These are phyloP conservation scores for Phytophthora tentaculata DNA, from an alignment of 352 stramenopile genomes.

Conservation along the genomic window DNA sequence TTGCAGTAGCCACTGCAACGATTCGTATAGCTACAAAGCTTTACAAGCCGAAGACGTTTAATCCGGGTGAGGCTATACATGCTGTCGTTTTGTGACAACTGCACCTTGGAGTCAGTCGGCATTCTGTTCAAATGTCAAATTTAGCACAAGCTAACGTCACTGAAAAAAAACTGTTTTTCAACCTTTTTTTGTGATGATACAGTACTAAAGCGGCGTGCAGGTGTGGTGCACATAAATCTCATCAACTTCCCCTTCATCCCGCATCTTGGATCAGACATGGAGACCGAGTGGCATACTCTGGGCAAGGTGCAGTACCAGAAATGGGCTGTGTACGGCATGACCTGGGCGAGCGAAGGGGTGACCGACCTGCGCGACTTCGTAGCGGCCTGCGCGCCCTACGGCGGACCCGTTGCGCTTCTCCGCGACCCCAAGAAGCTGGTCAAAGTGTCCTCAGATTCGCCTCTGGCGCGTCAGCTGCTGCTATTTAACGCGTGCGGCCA, in stretches of 20 bases:
- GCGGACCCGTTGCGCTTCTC: slow-evolving; percentile 72
- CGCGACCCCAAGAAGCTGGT: slow-evolving; percentile 81
- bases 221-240: too few species aligned
- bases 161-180: too few species aligned
- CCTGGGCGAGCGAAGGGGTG: slow-evolving; percentile 58
- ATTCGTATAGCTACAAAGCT: too few species aligned
- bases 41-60: too few species aligned
- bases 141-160: too few species aligned
- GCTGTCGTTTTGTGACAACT: too few species aligned
- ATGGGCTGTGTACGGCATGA: slow-evolving; percentile 76
- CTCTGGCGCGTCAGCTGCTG: slow-evolving; percentile 63
- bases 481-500: slow-evolving; percentile 81
- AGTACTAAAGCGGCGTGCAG: too few species aligned
- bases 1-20: too few species aligned
- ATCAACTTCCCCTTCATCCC: neutral
- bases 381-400: slow-evolving; percentile 65
- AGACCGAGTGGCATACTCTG: slow-evolving; percentile 86
- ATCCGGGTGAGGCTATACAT: too few species aligned
- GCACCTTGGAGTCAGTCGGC: too few species aligned
- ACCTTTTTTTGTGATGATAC: too few species aligned
- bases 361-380: slow-evolving; percentile 74
- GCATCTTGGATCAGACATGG: slow-evolving; percentile 38
- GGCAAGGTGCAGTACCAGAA: slow-evolving; percentile 90
- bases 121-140: too few species aligned
- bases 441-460: slow-evolving; percentile 57